Evolutionary conservation across 176 grass and related monocot species (phyloP).

Genomic region (Ananas comosus): DNA sequence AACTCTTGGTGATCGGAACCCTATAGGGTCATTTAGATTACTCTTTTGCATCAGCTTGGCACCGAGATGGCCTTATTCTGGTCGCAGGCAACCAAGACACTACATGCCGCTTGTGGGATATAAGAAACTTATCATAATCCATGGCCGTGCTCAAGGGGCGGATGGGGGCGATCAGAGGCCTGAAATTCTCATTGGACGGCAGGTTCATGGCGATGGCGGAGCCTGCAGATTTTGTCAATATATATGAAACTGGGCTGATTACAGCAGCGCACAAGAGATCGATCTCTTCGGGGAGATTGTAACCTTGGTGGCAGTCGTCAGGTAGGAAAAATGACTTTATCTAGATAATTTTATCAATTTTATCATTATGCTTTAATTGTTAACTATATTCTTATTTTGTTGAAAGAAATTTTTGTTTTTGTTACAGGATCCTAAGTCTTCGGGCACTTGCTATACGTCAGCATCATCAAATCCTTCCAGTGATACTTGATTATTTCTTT

Average conservation of each 20-base stretch:
- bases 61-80: conserved; percentile 35
- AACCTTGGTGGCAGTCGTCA: too few species aligned
- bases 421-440: too few species aligned
- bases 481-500: too few species aligned
- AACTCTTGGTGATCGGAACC: conserved; percentile 34
- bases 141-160: conserved; percentile 63
- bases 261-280: conserved; percentile 53
- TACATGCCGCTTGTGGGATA: conserved; percentile 64
- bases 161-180: conserved; percentile 62
- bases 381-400: too few species aligned
- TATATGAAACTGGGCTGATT: conserved; percentile 47
- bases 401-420: too few species aligned
- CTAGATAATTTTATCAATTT: too few species aligned
- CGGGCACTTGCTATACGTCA: too few species aligned
- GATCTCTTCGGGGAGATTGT: conserved; percentile 85
- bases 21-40: conserved; percentile 61
- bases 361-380: too few species aligned
- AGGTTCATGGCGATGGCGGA: conserved; percentile 71
- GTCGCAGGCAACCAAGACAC: conserved; percentile 75
- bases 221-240: conserved; percentile 71
- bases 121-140: conserved; percentile 38
- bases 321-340: too few species aligned
- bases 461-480: too few species aligned
- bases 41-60: conserved; percentile 81
- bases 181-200: conserved; percentile 66